These are phyloP conservation scores for Geranomyces variabilis DNA, from an alignment of 192 early-diverging fungal genomes.

Conservation along the genomic window DNA sequence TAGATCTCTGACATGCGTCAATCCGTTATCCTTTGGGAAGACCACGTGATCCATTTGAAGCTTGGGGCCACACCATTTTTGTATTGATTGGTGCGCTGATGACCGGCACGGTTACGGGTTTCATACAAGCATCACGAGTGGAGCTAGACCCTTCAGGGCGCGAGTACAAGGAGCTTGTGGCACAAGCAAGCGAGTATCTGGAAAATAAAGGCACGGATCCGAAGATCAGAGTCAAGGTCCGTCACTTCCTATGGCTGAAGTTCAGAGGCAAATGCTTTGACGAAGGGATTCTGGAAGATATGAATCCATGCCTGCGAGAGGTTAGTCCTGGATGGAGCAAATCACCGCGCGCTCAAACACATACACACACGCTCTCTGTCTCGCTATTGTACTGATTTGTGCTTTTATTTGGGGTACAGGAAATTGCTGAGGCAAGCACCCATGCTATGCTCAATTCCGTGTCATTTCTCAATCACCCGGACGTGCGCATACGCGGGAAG, in stretches of 20 bases:
- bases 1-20: neutral
- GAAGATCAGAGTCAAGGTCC: conserved; percentile 17
- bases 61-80: conserved; percentile 8
- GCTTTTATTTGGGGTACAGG: too few relatives aligned
- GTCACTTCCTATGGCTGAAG: conserved; percentile 40
- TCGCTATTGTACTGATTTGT: conserved; percentile 1
- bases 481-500: neutral
- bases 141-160: conserved; percentile 20
- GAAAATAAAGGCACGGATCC: conserved; percentile 22
- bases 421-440: neutral
- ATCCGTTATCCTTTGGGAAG: neutral
- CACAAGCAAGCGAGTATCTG: conserved; percentile 51
- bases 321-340: conserved; percentile 15
- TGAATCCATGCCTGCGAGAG: conserved; percentile 15
- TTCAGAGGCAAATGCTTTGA: conserved; percentile 40
- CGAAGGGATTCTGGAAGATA: conserved; percentile 33
- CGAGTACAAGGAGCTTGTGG: conserved; percentile 41
- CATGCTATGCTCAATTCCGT: neutral
- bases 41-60: conserved; percentile 6
- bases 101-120: conserved; percentile 14
- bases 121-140: conserved; percentile 21
- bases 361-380: too few relatives aligned
- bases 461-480: conserved; percentile 12
- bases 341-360: neutral
- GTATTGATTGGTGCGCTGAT: conserved; percentile 27